Percentiles rank a stretch among this genome's conserved stretches.
phyloP scores from a whole-genome alignment of 1,139 yeast genomes.

The Yarrowia galli region DNA sequence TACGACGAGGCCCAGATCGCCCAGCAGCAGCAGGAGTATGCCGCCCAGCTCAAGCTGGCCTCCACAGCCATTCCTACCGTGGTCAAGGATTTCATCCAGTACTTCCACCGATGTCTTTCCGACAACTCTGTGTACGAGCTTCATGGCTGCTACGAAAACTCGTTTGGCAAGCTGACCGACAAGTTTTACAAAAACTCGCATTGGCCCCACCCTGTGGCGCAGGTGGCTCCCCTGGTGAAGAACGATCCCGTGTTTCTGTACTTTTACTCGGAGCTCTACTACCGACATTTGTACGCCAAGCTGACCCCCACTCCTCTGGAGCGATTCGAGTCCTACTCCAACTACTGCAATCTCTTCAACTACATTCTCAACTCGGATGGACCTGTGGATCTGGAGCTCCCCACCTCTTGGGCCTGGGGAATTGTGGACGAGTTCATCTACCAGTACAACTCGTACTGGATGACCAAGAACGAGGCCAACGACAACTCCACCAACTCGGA shows the following conservation, averaged over 20 bases:
- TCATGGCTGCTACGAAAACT: slow-evolving; percentile 56
- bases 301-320: slow-evolving; percentile 56
- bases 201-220: slow-evolving; percentile 58
- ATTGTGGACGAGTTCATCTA: slow-evolving; percentile 61
- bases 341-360: slow-evolving; percentile 59
- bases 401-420: slow-evolving; percentile 60
- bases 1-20: slow-evolving; percentile 50
- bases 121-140: slow-evolving; percentile 56
- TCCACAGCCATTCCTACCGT: slow-evolving; percentile 54
- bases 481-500: slow-evolving; percentile 44
- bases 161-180: slow-evolving; percentile 57
- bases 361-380: slow-evolving; percentile 55
- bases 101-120: slow-evolving; percentile 54
- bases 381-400: slow-evolving; percentile 56
- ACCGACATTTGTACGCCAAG: slow-evolving; percentile 58
- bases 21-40: slow-evolving; percentile 49
- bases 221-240: slow-evolving; percentile 55
- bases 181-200: slow-evolving; percentile 54
- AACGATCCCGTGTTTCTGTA: slow-evolving; percentile 57
- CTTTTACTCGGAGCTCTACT: slow-evolving; percentile 58
- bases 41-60: slow-evolving; percentile 45
- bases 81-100: slow-evolving; percentile 55
- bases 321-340: slow-evolving; percentile 57
- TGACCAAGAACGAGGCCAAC: slow-evolving; percentile 52
- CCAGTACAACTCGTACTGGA: slow-evolving; percentile 57